A percentile compares a stretch with the other conserved stretches of the same genome.
These are phyloP conservation scores for Hibiscus tridactylites DNA, from an alignment of 345 rosid species.

Conservation along the genomic window DNA sequence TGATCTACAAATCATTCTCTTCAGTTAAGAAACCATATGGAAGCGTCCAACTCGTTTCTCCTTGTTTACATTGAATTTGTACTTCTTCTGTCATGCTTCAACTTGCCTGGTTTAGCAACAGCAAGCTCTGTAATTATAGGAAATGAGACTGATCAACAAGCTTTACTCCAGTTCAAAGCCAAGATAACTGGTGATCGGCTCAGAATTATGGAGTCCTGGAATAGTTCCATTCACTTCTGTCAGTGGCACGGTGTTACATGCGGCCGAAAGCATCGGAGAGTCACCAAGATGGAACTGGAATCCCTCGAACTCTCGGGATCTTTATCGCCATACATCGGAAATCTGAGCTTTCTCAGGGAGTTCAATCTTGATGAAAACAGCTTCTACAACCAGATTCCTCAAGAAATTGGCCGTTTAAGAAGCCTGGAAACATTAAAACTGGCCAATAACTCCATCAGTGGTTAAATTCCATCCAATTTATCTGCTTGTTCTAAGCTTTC, in stretches of 20 bases:
- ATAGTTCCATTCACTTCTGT: conserved; percentile 8
- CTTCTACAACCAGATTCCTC: conserved; percentile 11
- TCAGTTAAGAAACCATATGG: neutral
- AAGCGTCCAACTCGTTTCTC: neutral
- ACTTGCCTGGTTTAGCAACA: neutral
- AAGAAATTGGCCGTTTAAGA: conserved; percentile 7
- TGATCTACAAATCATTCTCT: neutral
- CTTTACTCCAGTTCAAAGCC: neutral
- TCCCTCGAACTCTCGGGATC: neutral
- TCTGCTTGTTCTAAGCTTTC: neutral
- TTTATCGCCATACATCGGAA: conserved; percentile 1
- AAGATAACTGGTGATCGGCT: no score
- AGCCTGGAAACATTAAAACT: neutral
- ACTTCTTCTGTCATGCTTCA: neutral
- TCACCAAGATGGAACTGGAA: neutral
- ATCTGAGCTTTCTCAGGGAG: conserved; percentile 4
- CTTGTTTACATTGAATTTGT: neutral
- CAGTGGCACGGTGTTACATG: conserved; percentile 11
- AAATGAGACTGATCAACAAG: neutral
- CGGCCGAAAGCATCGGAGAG: conserved; percentile 7
- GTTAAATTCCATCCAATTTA: conserved; percentile 18
- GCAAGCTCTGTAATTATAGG: neutral
- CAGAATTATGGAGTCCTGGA: neutral
- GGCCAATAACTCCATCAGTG: conserved; percentile 5
- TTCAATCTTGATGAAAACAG: conserved; percentile 7